These are phyloP conservation scores for Ogataea dorogensis DNA, from an alignment of 805 yeast species.

Conservation along the genomic window DNA sequence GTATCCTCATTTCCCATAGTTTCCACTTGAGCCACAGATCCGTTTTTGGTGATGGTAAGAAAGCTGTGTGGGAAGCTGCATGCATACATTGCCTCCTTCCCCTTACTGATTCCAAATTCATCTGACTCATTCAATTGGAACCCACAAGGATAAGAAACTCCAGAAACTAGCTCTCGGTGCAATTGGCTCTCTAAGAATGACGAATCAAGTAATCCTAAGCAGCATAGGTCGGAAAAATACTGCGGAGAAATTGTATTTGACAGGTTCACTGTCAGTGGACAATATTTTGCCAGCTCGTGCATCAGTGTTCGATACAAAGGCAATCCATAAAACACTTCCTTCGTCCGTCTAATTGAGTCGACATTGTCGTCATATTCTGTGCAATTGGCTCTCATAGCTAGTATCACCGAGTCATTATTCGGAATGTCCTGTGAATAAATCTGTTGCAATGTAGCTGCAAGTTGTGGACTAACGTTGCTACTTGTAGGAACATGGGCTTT, in stretches of 20 bases:
- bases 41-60: conserved; percentile 45
- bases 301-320: conserved; percentile 41
- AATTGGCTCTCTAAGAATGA: conserved; percentile 47
- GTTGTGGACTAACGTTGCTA: too few species aligned
- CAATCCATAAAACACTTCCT: conserved; percentile 39
- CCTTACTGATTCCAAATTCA: conserved; percentile 33
- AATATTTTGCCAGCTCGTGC: conserved; percentile 39
- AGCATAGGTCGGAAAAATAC: conserved; percentile 46
- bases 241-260: conserved; percentile 52
- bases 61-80: conserved; percentile 46
- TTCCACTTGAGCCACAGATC: conserved; percentile 48
- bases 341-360: conserved; percentile 15
- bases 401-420: conserved; percentile 22
- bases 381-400: conserved; percentile 40
- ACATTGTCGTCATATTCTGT: conserved; percentile 27
- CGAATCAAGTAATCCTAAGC: conserved; percentile 44
- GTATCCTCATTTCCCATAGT: conserved; percentile 52
- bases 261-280: conserved; percentile 46
- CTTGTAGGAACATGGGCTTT: conserved; percentile 3
- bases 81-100: conserved; percentile 46
- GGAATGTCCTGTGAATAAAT: conserved; percentile 13
- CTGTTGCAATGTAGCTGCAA: conserved; percentile 2
- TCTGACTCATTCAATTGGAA: conserved; percentile 29
- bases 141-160: conserved; percentile 50
- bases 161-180: conserved; percentile 51